phyloP scores from a whole-genome alignment of 164 flowering plant species.

The Tetracentron sinense region DNA sequence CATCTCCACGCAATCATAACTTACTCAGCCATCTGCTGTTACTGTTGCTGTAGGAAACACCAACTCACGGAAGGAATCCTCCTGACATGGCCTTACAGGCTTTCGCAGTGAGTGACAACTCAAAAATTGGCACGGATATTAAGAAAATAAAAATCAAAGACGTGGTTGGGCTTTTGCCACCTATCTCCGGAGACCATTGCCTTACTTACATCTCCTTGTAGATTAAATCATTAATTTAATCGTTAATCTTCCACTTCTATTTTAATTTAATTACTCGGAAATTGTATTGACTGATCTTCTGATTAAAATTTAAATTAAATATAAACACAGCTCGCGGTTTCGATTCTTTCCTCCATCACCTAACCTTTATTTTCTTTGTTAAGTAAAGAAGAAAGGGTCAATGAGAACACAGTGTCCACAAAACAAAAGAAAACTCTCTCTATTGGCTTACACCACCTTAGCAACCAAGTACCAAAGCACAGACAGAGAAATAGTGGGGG shows the following conservation, averaged over 20 bases:
- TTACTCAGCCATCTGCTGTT: no score
- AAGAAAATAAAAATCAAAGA: neutral
- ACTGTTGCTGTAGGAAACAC: no score
- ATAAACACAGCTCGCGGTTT: no score
- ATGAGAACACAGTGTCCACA: no score
- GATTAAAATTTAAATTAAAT: no score
- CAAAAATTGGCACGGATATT: no score
- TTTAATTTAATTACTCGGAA: constrained; percentile 3
- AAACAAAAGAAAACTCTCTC: constrained; percentile 1
- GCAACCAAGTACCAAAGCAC: constrained; percentile 18
- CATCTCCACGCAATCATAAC: no score
- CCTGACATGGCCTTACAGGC: neutral
- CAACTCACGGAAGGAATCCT: no score
- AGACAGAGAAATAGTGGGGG: constrained; percentile 1
- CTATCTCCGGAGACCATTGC: neutral
- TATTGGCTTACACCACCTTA: constrained; percentile 14
- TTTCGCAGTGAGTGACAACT: neutral
- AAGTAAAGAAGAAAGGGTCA: no score
- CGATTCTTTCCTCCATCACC: no score
- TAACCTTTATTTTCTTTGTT: no score
- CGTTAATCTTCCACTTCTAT: neutral
- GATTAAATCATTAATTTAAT: neutral
- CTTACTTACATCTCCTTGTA: neutral
- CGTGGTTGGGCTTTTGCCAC: constrained; percentile 9
- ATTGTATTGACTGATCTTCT: no score